Percentiles rank a stretch among this genome's conserved stretches.
phyloP scores from a whole-genome alignment of 768 basidiomycete species.

The Coprinopsis strossmayeri region DNA sequence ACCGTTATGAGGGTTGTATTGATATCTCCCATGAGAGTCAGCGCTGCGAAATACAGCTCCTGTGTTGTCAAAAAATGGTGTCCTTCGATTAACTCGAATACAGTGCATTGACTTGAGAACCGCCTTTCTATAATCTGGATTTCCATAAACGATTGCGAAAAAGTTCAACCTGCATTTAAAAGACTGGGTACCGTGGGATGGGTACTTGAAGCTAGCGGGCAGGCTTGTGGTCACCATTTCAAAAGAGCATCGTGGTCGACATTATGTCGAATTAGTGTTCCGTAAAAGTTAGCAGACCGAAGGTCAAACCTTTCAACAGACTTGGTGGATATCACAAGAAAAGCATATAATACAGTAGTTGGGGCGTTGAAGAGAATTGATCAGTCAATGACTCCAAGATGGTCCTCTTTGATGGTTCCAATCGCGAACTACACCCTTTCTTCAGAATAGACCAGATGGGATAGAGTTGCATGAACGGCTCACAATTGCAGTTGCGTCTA shows the following conservation, averaged over 20 bases:
- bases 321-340: background rate
- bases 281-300: too few relatives aligned
- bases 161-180: too few relatives aligned
- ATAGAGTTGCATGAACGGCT: conserved; percentile 20
- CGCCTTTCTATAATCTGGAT: too few relatives aligned
- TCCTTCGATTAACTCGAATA: too few relatives aligned
- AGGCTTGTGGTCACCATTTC: background rate
- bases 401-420: conserved; percentile 97
- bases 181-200: background rate
- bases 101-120: too few relatives aligned
- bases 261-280: too few relatives aligned
- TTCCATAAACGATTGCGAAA: too few relatives aligned
- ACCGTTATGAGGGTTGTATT: too few relatives aligned
- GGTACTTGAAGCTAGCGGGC: background rate
- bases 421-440: conserved; percentile 81
- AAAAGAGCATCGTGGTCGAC: background rate
- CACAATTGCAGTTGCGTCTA: conserved; percentile 97
- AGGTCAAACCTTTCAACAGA: background rate
- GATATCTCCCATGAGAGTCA: too few relatives aligned
- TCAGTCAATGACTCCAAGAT: conserved; percentile 86
- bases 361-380: background rate
- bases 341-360: background rate
- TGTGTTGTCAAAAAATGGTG: too few relatives aligned
- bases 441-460: conserved; percentile 2
- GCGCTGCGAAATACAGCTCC: too few relatives aligned